Base-by-base conservation (phyloP, 139 green algal genomes). In the Chlamydomonas applanata region DNA sequence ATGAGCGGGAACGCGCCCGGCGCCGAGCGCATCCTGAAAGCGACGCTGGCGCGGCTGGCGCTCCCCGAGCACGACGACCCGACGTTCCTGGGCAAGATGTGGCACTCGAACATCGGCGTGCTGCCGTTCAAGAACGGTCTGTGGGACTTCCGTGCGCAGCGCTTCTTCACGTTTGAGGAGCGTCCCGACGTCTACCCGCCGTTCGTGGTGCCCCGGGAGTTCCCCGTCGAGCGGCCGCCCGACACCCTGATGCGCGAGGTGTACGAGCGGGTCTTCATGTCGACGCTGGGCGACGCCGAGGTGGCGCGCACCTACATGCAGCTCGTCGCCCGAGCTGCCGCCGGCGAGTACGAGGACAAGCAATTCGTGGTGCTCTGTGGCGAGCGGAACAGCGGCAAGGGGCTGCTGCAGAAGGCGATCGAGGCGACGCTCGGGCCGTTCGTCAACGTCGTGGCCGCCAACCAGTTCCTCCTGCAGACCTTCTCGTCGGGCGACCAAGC, bases 311-410 rank as follows among this genome's bases (percentile, higher is more conserved):
- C 11, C 3, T 68, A 36, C 16, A 20, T 68, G 16, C n/a, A 5
- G 20, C 20, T 68, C 60, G 35, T 36, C 16, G 60, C 60, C 30
- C 60, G 60, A 13, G 60, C 60, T 17, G 11, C 35, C 4, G 60
- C 60, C 3, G 60, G 60, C 11, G 60, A 68, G 60, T 68, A 44
- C 60, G 4, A 13, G 9, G 60, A 68, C 60, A 68, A 68, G 60
- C 60, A 68, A 25, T 68, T 27, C 16, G 9, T 25, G 4, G 35
- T 68, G 24, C 22, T 40, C n/a, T 30, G 33, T 5, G 60, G 60
- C 4, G 60, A 68, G 60, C 27, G 60, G 24, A 68, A 68, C 60
- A 36, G 60, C 16, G 60, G 60, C 60, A 68, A 68, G 60, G 60
- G 60, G 22, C 60, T 68, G 24, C 27, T 57, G 16, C 49, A 57